phyloP scores from a whole-genome alignment of 768 basidiomycete species.

The Polyporus arcularius region DNA sequence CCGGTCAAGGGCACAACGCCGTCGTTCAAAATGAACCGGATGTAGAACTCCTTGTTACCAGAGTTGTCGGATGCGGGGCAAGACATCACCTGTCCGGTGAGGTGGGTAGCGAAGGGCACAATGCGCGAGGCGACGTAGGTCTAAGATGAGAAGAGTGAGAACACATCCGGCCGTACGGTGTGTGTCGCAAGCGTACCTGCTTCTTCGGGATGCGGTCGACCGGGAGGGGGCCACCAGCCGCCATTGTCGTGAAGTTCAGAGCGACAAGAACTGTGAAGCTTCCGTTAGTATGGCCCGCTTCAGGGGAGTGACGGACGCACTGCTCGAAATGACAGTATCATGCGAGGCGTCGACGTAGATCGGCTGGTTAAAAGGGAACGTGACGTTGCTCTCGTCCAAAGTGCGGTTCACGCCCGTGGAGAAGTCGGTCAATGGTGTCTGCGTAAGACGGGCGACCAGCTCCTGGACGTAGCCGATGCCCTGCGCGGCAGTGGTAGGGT shows the following conservation, averaged over 20 bases:
- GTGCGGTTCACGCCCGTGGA: conserved; percentile 50
- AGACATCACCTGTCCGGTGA: conserved; percentile 47
- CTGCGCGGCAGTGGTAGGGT: conserved; percentile 40
- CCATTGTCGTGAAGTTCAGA: conserved; percentile 46
- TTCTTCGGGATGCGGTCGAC: conserved; percentile 37
- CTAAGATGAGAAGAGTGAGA: conserved; percentile 1
- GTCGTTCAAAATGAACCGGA: conserved; percentile 52
- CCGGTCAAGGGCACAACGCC: conserved; percentile 47
- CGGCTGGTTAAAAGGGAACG: conserved; percentile 37
- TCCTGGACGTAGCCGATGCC: conserved; percentile 46
- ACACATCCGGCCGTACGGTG: no score
- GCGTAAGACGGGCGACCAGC: conserved; percentile 43
- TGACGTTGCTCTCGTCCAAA: conserved; percentile 40
- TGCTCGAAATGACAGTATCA: conserved; percentile 44
- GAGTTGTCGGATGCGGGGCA: conserved; percentile 34
- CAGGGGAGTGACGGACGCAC: conserved; percentile 20
- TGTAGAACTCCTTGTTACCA: conserved; percentile 29
- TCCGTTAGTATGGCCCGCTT: not conserved
- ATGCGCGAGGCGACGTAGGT: conserved; percentile 45
- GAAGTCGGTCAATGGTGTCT: conserved; percentile 37
- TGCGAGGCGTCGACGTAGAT: conserved; percentile 50
- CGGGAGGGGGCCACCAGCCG: conserved; percentile 42
- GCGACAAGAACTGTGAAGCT: conserved; percentile 40
- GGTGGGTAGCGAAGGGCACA: conserved; percentile 49
- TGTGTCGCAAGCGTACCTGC: conserved; percentile 22